Base-by-base conservation (phyloP, 2,329 filamentous ascomycete genomes). In the Didymosphaeria variabile region DNA sequence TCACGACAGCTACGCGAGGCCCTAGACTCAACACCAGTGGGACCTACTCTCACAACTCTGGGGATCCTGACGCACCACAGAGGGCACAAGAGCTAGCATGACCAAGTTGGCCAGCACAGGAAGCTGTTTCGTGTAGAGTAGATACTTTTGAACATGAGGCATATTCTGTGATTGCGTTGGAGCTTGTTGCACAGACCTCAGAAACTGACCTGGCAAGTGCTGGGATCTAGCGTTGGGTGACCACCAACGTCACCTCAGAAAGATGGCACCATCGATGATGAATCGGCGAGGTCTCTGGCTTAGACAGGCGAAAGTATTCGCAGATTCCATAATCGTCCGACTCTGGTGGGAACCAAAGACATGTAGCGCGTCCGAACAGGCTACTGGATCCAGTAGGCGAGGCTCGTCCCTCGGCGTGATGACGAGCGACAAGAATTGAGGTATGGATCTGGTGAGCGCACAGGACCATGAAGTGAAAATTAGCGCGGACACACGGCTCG, bases 1-100 rank as follows among this genome's bases (percentile, higher is more conserved):
- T 44, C 56, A 64, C 62, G 38, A 57, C 66, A 65, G 59, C 44
- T 44, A 62, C 47, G 58, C 61, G 57, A 55, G 21, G 19, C 26
- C 21, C 23, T 26, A 26, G 19, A 17, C 19, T 46, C 61, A 46
- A 54, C 26, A 23, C 26, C 21, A 29, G 42, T 46, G 19, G 42
- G n/a, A 55, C 23, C n/a, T 26, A 8, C 32, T 23, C 19, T 42
- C 53, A 46, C 13, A 10, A 2, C 8, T 15, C n/a, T 57, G 31
- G 51, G 26, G 9, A 55, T 44, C 40, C 42, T 17, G 32, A 29
- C n/a, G 2, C 34, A 32, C n/a, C 19, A 55, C n/a, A 38, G 34
- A 45, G 29, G 0, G 15, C 15, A 34, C 12, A 38, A 21, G 17
- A 4, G n/a, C n/a, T n/a, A 17, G 21, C 2, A 19, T 44, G 10